A percentile compares a stretch with the other conserved stretches of the same genome.
These are phyloP conservation scores for Sordaria brevicollis DNA, from an alignment of 495 filamentous ascomycete species.

Conservation along the genomic window DNA sequence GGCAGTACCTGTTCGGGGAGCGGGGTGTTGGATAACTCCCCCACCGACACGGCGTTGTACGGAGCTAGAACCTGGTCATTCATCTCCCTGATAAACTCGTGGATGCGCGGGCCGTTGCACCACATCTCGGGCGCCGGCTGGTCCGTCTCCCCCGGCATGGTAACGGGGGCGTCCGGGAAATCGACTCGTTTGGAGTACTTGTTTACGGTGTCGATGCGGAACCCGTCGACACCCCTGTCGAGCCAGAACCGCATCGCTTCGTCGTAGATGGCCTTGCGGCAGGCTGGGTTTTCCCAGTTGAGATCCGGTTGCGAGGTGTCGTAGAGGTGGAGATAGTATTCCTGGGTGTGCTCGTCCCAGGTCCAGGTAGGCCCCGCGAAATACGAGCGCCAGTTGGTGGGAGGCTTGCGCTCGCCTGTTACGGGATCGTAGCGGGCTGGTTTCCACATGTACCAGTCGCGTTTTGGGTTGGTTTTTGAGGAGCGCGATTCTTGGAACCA, in stretches of 20 bases:
- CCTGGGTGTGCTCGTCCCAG: conserved; percentile 45
- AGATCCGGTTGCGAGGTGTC: conserved; percentile 53
- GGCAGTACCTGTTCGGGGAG: conserved; percentile 41
- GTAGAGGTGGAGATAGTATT: conserved; percentile 62
- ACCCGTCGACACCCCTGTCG: conserved; percentile 51
- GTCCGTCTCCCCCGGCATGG: conserved; percentile 19
- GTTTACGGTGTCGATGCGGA: conserved; percentile 60
- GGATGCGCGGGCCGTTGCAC: conserved; percentile 51
- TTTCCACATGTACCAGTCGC: conserved; percentile 62
- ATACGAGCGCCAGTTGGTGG: conserved; percentile 54
- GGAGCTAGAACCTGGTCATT: conserved; percentile 42
- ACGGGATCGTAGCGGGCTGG: conserved; percentile 38
- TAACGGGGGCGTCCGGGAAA: conserved; percentile 49
- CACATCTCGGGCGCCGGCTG: conserved; percentile 41
- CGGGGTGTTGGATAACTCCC: conserved; percentile 53
- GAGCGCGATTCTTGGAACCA: conserved; percentile 58
- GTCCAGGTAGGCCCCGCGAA: conserved; percentile 48
- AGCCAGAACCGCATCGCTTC: conserved; percentile 57
- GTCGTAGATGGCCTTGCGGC: conserved; percentile 50
- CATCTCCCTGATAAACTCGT: conserved; percentile 51
- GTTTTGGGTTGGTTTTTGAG: conserved; percentile 45
- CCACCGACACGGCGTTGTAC: conserved; percentile 55
- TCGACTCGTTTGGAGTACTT: conserved; percentile 49
- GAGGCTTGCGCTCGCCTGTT: conserved; percentile 47
- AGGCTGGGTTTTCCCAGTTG: conserved; percentile 55